phyloP scores from a whole-genome alignment of 2,329 filamentous ascomycete genomes.

The Botrytis porri region DNA sequence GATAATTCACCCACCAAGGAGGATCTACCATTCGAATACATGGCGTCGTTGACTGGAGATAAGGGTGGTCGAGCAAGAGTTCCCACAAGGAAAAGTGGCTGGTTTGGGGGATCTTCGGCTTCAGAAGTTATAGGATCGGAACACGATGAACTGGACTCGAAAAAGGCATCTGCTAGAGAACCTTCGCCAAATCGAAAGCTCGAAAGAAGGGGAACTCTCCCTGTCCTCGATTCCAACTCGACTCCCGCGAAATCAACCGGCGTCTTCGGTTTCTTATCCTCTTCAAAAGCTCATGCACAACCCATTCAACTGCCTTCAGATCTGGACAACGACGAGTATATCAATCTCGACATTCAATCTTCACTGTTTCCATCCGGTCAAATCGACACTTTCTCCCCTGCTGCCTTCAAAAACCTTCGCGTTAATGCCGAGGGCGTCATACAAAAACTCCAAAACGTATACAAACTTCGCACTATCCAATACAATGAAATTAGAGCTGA shows the following conservation, averaged over 20 bases:
- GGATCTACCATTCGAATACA: conserved; percentile 28
- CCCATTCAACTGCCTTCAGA: conserved; percentile 31
- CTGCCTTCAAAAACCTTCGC: conserved; percentile 60
- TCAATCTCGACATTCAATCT: conserved; percentile 53
- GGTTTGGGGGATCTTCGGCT: conserved; percentile 35
- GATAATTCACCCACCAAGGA: conserved; percentile 23
- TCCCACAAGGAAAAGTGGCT: conserved; percentile 32
- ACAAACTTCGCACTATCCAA: conserved; percentile 51
- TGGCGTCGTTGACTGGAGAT: conserved; percentile 35
- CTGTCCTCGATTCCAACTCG: conserved; percentile 20
- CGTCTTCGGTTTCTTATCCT: conserved; percentile 33
- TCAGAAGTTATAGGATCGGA: conserved; percentile 29
- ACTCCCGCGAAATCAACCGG: conserved; percentile 22
- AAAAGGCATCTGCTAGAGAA: conserved; percentile 20
- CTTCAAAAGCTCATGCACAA: conserved; percentile 29
- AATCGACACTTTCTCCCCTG: conserved; percentile 54
- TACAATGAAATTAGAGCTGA: conserved; percentile 52
- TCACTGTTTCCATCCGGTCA: conserved; percentile 52
- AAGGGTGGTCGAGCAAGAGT: conserved; percentile 30
- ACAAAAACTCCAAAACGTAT: conserved; percentile 56
- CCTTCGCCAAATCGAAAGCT: conserved; percentile 27
- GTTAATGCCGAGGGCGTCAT: conserved; percentile 55
- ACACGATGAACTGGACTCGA: conserved; percentile 15
- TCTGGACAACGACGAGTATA: conserved; percentile 50
- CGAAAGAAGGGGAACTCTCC: conserved; percentile 27